Conservation (phyloP, 306 rosid genomes). For the Delonix regia region DNA sequence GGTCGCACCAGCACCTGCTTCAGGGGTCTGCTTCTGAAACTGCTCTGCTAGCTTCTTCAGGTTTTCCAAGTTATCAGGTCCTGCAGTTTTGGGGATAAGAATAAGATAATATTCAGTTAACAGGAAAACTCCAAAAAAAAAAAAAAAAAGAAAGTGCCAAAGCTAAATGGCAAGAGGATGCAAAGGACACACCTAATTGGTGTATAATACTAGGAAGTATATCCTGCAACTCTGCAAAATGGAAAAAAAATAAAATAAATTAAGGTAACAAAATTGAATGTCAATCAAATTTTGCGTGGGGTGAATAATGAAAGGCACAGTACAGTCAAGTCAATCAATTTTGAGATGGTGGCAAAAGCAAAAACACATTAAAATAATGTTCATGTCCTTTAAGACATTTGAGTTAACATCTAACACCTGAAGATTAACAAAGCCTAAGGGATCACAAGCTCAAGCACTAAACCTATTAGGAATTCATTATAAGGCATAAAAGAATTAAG, state of each 20-base stretch:
- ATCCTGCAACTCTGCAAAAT: conserved; percentile 85
- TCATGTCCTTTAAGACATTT: not conserved
- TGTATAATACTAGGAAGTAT: conserved; percentile 89
- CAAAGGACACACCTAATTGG: conserved; percentile 69
- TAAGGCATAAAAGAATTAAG: conserved; percentile 1
- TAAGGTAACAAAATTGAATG: conserved; percentile 3
- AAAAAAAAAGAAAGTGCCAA: not conserved
- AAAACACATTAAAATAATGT: not conserved
- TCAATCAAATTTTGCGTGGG: not conserved
- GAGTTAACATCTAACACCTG: not conserved
- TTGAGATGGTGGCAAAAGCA: not conserved
- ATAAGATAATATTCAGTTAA: not conserved
- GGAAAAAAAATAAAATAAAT: too few species aligned
- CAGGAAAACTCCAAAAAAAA: not conserved
- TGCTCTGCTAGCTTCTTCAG: conserved; percentile 89
- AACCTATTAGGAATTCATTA: not conserved
- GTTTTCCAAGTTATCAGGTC: conserved; percentile 93
- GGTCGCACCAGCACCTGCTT: conserved; percentile 56
- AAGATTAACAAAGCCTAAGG: not conserved
- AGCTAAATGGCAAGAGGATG: not conserved
- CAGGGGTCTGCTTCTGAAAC: conserved; percentile 81
- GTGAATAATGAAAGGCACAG: not conserved
- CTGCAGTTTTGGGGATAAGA: conserved; percentile 43
- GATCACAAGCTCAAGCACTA: not conserved
- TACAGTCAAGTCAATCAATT: not conserved